A percentile compares a stretch with the other conserved stretches of the same genome.
Evolutionary conservation across 2,329 filamentous ascomycete species (phyloP).

Genomic region (Trichoderma simmonsii): DNA sequence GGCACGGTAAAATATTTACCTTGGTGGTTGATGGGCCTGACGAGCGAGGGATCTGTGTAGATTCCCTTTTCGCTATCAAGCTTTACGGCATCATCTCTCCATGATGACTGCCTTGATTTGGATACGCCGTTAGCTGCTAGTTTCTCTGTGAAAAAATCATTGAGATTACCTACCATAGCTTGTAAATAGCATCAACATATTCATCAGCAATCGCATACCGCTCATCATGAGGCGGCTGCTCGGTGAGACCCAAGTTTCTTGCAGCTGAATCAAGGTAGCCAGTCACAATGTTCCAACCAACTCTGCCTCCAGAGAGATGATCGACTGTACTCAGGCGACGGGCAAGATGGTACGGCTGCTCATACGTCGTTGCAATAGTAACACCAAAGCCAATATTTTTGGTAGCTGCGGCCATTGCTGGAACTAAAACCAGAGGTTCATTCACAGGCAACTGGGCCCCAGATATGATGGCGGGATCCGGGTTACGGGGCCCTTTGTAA

Average conservation of each 20-base stretch:
- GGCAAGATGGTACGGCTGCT: conserved; percentile 65
- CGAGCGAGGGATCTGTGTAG: conserved; percentile 43
- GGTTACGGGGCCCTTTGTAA: conserved; percentile 54
- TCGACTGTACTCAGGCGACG: conserved; percentile 64
- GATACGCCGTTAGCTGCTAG: background rate
- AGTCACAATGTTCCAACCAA: conserved; percentile 56
- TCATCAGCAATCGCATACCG: conserved; percentile 59
- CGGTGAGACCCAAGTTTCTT: conserved; percentile 55
- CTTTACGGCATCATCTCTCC: conserved; percentile 59
- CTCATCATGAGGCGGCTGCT: conserved; percentile 49
- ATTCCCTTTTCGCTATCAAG: conserved; percentile 51
- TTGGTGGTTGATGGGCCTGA: conserved; percentile 60
- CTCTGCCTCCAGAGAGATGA: conserved; percentile 61
- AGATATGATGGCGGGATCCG: conserved; percentile 55
- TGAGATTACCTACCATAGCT: conserved; percentile 50
- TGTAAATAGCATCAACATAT: conserved; percentile 57
- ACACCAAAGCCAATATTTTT: conserved; percentile 66
- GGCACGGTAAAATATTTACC: conserved; percentile 59
- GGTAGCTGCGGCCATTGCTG: conserved; percentile 66
- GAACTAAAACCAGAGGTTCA: conserved; percentile 58
- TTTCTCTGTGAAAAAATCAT: background rate
- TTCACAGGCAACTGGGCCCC: conserved; percentile 71
- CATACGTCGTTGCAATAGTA: conserved; percentile 65
- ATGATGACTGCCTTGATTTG: conserved; percentile 43
- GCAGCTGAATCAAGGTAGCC: conserved; percentile 66